Base-by-base conservation (phyloP, 78 protist genomes). In the Paulinella micropora region DNA sequence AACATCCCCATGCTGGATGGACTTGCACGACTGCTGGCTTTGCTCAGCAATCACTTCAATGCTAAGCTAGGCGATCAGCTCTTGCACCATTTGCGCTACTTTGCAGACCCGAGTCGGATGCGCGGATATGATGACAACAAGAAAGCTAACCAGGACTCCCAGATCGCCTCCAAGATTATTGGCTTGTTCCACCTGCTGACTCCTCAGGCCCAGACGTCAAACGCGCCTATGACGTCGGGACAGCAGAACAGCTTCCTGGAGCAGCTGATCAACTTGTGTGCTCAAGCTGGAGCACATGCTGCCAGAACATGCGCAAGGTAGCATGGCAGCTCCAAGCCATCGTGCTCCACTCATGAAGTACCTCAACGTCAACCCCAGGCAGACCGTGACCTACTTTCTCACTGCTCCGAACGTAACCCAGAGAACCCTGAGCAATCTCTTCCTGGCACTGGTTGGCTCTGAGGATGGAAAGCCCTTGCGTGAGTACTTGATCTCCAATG, bases 151-250 rank as follows among this genome's bases (percentile, higher is more conserved):
- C 91, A 32, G 29, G n/a, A n/a, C n/a, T n/a, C n/a, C n/a, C n/a
- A 39, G 38, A 92, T 95, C 51, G 83, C 93, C 0, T 90, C 95
- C 39, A 83, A 83, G 31, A 94, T 96, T 39, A 86, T 96, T 36
- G 94, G 91, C 34, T 89, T 94, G 35, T 96, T 95, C 90, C 95
- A 93, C 90, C 88, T 94, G 1, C 92, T 95, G 1, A 96, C 97
- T 36, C 93, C 94, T 2, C 93, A 92, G 87, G 93, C 86, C 1
- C n/a, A n/a, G n/a, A n/a, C n/a, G n/a, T n/a, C n/a, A n/a, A n/a
- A n/a, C n/a, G n/a, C n/a, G n/a, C n/a, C n/a, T n/a, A n/a, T n/a
- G n/a, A n/a, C n/a, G n/a, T n/a, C n/a, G n/a, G n/a, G n/a, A n/a
- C n/a, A n/a, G n/a, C n/a, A n/a, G n/a, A 15, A 6, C 34, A 89